A percentile compares a stretch with the other conserved stretches of the same genome.
Conservation (phyloP, 495 filamentous ascomycete genomes). For the Aspergillus hancockii region DNA sequence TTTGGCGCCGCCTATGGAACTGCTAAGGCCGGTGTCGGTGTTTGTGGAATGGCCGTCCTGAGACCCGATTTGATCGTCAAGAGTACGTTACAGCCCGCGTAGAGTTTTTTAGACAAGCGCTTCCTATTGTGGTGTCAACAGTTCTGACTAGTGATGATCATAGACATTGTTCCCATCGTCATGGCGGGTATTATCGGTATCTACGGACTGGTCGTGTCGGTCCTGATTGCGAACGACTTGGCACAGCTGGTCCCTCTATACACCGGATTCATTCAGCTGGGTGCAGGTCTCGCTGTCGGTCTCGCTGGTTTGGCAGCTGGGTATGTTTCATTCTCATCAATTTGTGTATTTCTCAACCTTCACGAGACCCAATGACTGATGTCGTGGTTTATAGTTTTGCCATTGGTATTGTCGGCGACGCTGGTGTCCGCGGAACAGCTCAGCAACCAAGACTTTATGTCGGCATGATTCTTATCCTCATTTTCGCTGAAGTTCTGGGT, state of each 20-base stretch:
- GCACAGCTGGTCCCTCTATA: slow-evolving; percentile 81
- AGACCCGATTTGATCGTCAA: slow-evolving; percentile 98
- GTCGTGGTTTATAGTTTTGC: slow-evolving; percentile 62
- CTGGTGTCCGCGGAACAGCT: slow-evolving; percentile 96
- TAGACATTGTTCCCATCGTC: slow-evolving; percentile 99
- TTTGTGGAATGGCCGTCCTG: slow-evolving; percentile 96
- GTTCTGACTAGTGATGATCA: slow-evolving; percentile 21
- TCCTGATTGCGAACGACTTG: slow-evolving; percentile 92
- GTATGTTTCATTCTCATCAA: slow-evolving; percentile 43
- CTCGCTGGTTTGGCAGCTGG: slow-evolving; percentile 95
- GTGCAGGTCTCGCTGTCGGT: slow-evolving; percentile 94
- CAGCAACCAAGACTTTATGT: slow-evolving; percentile 98
- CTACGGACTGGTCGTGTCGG: slow-evolving; percentile 98
- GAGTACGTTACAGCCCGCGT: slow-evolving; percentile 63
- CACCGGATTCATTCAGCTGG: slow-evolving; percentile 95
- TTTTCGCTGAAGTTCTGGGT: slow-evolving; percentile 99
- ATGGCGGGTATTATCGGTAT: slow-evolving; percentile 99
- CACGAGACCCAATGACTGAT: slow-evolving; percentile 11
- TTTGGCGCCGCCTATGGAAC: slow-evolving; percentile 98
- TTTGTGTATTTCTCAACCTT: background rate
- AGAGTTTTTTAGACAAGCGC: background rate
- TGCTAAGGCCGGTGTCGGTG: slow-evolving; percentile 98
- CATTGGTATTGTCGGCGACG: slow-evolving; percentile 98
- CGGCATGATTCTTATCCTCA: slow-evolving; percentile 99
- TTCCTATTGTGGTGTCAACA: background rate